Conservation (phyloP, 768 basidiomycete species). For the Kwoniella bestiolae region DNA sequence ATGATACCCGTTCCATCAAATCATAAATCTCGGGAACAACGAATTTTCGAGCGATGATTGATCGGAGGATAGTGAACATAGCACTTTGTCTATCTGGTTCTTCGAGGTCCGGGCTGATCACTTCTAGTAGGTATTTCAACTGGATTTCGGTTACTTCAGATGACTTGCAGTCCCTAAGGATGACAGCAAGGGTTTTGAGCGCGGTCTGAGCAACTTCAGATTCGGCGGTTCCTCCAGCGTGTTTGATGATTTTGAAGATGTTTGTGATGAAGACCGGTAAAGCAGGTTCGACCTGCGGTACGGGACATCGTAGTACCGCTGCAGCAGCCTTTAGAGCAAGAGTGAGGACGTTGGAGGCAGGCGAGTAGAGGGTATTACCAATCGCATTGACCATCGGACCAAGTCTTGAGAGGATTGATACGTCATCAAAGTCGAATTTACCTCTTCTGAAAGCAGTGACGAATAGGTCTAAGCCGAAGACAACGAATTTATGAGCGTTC, state of each 20-base stretch:
- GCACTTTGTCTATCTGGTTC: constrained; percentile 82
- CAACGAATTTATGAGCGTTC: constrained; percentile 89
- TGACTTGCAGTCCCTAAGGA: constrained; percentile 84
- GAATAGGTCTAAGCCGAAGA: constrained; percentile 89
- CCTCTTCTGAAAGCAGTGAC: constrained; percentile 82
- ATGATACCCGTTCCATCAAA: constrained; percentile 88
- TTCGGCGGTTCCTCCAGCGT: constrained; percentile 76
- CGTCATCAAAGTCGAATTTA: constrained; percentile 81
- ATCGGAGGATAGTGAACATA: constrained; percentile 84
- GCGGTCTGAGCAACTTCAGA: constrained; percentile 87
- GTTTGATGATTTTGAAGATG: constrained; percentile 78
- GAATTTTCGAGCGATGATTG: constrained; percentile 87
- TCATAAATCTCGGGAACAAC: constrained; percentile 97
- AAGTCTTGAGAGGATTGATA: constrained; percentile 74
- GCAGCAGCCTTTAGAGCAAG: constrained; percentile 79
- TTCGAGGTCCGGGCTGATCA: constrained; percentile 86
- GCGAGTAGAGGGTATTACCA: constrained; percentile 90
- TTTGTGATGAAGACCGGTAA: constrained; percentile 82
- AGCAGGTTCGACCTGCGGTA: constrained; percentile 73
- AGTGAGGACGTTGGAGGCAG: constrained; percentile 71
- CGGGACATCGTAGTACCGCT: constrained; percentile 79
- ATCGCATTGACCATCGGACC: constrained; percentile 84
- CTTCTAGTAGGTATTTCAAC: constrained; percentile 79
- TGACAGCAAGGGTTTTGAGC: constrained; percentile 78
- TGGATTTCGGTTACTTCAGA: constrained; percentile 88